A percentile compares a stretch with the other conserved stretches of the same genome.
Conservation (phyloP, 1,284 basidiomycete genomes). For the Microbotryum violaceum region DNA sequence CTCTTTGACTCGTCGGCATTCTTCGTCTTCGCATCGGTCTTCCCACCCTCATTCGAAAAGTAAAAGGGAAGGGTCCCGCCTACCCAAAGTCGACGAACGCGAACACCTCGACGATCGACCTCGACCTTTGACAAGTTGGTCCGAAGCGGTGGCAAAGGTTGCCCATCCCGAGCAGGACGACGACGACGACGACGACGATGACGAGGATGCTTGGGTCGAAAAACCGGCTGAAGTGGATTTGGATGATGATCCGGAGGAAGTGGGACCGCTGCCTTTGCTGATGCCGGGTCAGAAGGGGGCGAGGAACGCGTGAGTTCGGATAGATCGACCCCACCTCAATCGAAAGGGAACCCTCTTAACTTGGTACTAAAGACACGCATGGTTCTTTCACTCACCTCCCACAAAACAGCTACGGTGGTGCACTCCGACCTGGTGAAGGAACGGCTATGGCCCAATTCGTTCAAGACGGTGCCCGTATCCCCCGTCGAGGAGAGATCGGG, state of each 20-base stretch:
- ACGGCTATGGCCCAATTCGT: constrained; percentile 94
- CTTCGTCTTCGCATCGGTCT: background rate
- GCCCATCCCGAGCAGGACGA: constrained; percentile 38
- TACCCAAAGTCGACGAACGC: constrained; percentile 18
- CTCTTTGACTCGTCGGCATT: background rate
- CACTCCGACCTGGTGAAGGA: constrained; percentile 86
- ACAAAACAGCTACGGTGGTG: constrained; percentile 54
- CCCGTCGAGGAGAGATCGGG: constrained; percentile 96
- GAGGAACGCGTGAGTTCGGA: constrained; percentile 31
- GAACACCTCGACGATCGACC: constrained; percentile 7
- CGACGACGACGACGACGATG: constrained; percentile 51
- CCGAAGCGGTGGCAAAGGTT: constrained; percentile 32
- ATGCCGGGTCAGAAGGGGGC: constrained; percentile 12
- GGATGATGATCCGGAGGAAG: constrained; percentile 36
- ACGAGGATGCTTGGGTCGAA: constrained; percentile 66
- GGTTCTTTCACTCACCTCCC: no score
- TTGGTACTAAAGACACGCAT: no score
- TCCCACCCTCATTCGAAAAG: background rate
- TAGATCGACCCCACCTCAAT: no score
- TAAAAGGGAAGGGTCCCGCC: background rate
- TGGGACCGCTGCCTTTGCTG: constrained; percentile 30
- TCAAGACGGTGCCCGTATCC: constrained; percentile 82
- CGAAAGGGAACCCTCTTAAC: no score
- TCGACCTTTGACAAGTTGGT: constrained; percentile 35
- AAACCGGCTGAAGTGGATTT: constrained; percentile 46